Conservation (phyloP, 805 yeast species). For the Suhomyces prunicola region DNA sequence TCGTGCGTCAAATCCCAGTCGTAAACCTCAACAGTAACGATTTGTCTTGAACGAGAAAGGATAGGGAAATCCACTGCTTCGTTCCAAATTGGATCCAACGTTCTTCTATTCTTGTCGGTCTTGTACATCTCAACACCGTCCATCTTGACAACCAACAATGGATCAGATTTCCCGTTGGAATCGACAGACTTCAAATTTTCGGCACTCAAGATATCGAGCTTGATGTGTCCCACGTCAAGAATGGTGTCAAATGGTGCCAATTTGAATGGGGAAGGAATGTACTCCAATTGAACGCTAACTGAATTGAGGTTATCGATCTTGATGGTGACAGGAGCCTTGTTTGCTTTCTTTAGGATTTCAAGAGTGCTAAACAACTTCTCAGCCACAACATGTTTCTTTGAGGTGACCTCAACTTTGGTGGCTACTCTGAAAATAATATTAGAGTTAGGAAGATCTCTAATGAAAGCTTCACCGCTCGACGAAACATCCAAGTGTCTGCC, state of each 20-base stretch:
- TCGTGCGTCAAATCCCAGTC: conserved; percentile 83
- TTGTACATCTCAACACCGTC: conserved; percentile 55
- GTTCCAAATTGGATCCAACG: conserved; percentile 75
- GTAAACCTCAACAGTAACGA: conserved; percentile 47
- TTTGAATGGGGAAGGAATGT: conserved; percentile 53
- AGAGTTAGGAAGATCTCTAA: conserved; percentile 70
- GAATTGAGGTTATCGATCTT: conserved; percentile 37
- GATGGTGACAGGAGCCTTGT: conserved; percentile 44
- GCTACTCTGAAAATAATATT: conserved; percentile 55
- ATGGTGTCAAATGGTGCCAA: conserved; percentile 60
- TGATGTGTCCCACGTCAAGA: conserved; percentile 63
- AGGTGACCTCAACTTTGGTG: conserved; percentile 46
- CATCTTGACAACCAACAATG: conserved; percentile 51
- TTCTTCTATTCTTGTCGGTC: conserved; percentile 62
- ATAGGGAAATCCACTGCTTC: conserved; percentile 59
- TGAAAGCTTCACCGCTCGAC: conserved; percentile 56
- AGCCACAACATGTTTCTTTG: conserved; percentile 46
- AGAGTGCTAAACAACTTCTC: conserved; percentile 50
- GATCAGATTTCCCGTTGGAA: conserved; percentile 76
- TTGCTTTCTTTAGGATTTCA: conserved; percentile 52
- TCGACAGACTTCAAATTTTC: conserved; percentile 57
- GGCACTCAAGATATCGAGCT: conserved; percentile 57
- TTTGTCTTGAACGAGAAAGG: conserved; percentile 57
- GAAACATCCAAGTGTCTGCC: conserved; percentile 42
- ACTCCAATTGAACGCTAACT: conserved; percentile 53